These are phyloP conservation scores for Penicillium palitans DNA, from an alignment of 2,329 filamentous ascomycete genomes.

Conservation along the genomic window DNA sequence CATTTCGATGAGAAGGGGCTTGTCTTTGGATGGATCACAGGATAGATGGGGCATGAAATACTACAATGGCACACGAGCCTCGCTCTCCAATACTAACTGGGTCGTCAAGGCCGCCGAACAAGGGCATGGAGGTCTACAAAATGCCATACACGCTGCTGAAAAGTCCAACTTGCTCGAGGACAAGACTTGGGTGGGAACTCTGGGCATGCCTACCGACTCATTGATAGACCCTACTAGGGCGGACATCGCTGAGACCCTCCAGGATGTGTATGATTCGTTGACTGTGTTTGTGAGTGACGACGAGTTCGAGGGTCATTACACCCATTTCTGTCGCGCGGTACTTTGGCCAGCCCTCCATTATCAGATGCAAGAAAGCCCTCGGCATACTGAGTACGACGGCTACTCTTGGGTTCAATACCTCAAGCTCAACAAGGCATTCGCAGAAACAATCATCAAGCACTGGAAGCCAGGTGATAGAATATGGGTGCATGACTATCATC, in stretches of 20 bases:
- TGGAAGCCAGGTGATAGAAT: slow-evolving; percentile 90
- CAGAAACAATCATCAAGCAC: slow-evolving; percentile 79
- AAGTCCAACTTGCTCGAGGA: slow-evolving; percentile 68
- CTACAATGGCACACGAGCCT: slow-evolving; percentile 59
- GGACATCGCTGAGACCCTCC: slow-evolving; percentile 77
- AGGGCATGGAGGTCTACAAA: slow-evolving; percentile 86
- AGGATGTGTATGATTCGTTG: slow-evolving; percentile 77
- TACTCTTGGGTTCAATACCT: slow-evolving; percentile 95
- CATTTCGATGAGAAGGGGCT: slow-evolving; percentile 55
- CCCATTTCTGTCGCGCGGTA: slow-evolving; percentile 94
- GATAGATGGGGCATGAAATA: slow-evolving; percentile 17
- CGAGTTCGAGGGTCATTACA: slow-evolving; percentile 90
- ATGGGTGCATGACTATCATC: slow-evolving; percentile 95
- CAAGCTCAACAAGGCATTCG: slow-evolving; percentile 87
- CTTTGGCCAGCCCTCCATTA: slow-evolving; percentile 97
- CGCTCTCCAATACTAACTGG: slow-evolving; percentile 75
- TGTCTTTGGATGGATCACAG: slow-evolving; percentile 21
- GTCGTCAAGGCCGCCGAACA: slow-evolving; percentile 80
- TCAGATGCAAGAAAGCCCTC: slow-evolving; percentile 92
- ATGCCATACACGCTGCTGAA: slow-evolving; percentile 77
- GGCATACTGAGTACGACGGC: slow-evolving; percentile 95
- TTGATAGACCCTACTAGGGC: slow-evolving; percentile 72
- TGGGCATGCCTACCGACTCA: slow-evolving; percentile 90
- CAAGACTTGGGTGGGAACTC: slow-evolving; percentile 82
- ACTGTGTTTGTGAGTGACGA: slow-evolving; percentile 84